Percentiles rank a stretch among this genome's conserved stretches.
Evolutionary conservation across 192 early-diverging fungal genomes (phyloP).

Genomic region (Phlyctochytrium bullatum): DNA sequence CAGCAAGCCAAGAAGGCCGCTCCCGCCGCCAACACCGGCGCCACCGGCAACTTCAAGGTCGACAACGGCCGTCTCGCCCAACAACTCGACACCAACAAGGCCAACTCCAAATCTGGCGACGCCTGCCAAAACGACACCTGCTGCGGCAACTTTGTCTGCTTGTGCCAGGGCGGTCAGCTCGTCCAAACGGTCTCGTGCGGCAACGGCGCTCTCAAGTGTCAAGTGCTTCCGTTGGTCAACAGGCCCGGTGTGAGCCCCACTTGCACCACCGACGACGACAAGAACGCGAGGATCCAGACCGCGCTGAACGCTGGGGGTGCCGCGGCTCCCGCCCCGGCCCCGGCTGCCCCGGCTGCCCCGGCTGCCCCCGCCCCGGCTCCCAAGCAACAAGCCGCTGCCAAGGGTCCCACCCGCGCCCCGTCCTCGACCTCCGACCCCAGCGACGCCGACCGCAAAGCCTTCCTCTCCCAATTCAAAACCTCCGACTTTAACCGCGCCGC

Average conservation of each 20-base stretch:
- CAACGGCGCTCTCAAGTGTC: constrained; percentile 18
- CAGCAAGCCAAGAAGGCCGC: no score
- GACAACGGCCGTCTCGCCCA: constrained; percentile 10
- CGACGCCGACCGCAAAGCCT: no score
- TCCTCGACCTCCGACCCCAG: no score
- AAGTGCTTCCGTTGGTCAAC: constrained; percentile 32
- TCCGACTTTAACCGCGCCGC: background rate
- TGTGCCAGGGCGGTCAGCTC: constrained; percentile 5
- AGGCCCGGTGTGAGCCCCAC: constrained; percentile 26
- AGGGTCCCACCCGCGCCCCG: no score
- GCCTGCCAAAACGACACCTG: constrained; percentile 1
- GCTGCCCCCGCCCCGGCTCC: background rate
- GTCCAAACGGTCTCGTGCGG: background rate
- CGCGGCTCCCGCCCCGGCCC: background rate
- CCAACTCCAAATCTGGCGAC: constrained; percentile 9
- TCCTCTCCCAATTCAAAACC: constrained; percentile 10
- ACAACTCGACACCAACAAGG: constrained; percentile 3
- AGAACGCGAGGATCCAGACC: constrained; percentile 19
- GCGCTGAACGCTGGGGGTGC: background rate
- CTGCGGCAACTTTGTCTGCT: constrained; percentile 11
- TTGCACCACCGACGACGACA: constrained; percentile 32
- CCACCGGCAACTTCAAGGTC: constrained; percentile 4
- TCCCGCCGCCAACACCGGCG: no score
- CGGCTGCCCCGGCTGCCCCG: constrained; percentile 5
- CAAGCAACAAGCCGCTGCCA: no score